Evolutionary conservation across 2,329 filamentous ascomycete species (phyloP).

Genomic region (Juglanconis juglandina): DNA sequence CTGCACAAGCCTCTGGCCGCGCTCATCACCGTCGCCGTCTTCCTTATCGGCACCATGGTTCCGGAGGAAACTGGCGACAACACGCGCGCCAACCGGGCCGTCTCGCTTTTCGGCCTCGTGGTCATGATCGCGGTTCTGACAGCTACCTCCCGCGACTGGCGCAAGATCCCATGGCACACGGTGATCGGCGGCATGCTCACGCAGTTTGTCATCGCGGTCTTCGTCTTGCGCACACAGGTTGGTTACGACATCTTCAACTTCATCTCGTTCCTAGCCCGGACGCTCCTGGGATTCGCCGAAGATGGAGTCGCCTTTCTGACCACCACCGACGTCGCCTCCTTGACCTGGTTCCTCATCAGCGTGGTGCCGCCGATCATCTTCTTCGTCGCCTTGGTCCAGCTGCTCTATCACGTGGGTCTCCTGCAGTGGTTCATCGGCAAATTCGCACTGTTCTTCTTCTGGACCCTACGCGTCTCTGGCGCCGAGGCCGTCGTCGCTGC

Average conservation of each 20-base stretch:
- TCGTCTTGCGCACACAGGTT: constrained; percentile 75
- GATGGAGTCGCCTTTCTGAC: constrained; percentile 74
- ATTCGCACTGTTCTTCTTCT: constrained; percentile 89
- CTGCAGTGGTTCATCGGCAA: constrained; percentile 89
- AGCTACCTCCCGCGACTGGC: constrained; percentile 67
- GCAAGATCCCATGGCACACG: constrained; percentile 65
- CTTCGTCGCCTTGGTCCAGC: constrained; percentile 88
- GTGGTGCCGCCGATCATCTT: constrained; percentile 94
- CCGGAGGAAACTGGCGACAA: constrained; percentile 71
- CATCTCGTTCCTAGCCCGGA: constrained; percentile 70
- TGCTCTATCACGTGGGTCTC: constrained; percentile 75
- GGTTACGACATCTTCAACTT: constrained; percentile 93
- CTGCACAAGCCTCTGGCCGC: constrained; percentile 63
- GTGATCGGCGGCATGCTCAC: constrained; percentile 85
- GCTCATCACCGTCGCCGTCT: constrained; percentile 61
- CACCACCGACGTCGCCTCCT: constrained; percentile 35
- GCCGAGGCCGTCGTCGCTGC: constrained; percentile 89
- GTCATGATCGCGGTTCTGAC: constrained; percentile 69
- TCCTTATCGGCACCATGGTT: constrained; percentile 75
- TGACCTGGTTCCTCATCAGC: constrained; percentile 67
- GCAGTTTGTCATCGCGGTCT: constrained; percentile 85
- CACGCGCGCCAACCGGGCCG: constrained; percentile 72
- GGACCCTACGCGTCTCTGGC: constrained; percentile 80
- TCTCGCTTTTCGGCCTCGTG: constrained; percentile 74
- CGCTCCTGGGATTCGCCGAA: constrained; percentile 71